These are phyloP conservation scores for Garcileccinum viscosum DNA, from an alignment of 1,284 basidiomycete genomes.

Conservation along the genomic window DNA sequence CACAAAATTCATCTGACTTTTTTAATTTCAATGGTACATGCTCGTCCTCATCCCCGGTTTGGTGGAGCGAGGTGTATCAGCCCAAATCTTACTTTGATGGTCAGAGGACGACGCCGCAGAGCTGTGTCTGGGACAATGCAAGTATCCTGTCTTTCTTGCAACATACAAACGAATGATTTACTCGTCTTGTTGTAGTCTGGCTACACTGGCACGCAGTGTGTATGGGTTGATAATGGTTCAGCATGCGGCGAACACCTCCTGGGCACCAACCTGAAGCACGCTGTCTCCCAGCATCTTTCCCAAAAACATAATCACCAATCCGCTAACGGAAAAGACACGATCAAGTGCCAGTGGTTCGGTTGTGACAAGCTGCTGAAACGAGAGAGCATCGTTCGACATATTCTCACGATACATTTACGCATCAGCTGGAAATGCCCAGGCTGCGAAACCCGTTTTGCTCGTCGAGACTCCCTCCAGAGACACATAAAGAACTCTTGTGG, in stretches of 20 bases:
- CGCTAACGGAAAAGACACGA: slow-evolving; percentile 14
- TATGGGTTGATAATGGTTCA: slow-evolving; percentile 16
- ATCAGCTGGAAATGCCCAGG: slow-evolving; percentile 19
- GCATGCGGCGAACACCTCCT: slow-evolving; percentile 11
- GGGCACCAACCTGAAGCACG: slow-evolving; percentile 15
- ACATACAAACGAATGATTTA: neutral
- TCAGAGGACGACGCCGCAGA: neutral
- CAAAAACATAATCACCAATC: slow-evolving; percentile 11
- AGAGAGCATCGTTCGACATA: slow-evolving; percentile 35
- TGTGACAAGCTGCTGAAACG: slow-evolving; percentile 32
- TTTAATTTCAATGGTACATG: neutral
- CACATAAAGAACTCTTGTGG: slow-evolving; percentile 31
- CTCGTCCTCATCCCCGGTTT: neutral
- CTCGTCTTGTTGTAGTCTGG: neutral
- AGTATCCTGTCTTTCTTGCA: neutral
- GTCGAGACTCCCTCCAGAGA: slow-evolving; percentile 38
- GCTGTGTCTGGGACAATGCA: neutral
- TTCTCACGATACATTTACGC: slow-evolving; percentile 31
- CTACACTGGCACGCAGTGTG: slow-evolving; percentile 1
- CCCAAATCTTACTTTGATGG: neutral
- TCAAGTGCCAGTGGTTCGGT: slow-evolving; percentile 26
- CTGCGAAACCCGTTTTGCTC: slow-evolving; percentile 32
- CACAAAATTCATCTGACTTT: neutral
- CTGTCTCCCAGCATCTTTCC: slow-evolving; percentile 22
- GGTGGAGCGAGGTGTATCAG: neutral